Conservation (phyloP, 2,329 filamentous ascomycete species). For the Colletotrichum spaethianum region DNA sequence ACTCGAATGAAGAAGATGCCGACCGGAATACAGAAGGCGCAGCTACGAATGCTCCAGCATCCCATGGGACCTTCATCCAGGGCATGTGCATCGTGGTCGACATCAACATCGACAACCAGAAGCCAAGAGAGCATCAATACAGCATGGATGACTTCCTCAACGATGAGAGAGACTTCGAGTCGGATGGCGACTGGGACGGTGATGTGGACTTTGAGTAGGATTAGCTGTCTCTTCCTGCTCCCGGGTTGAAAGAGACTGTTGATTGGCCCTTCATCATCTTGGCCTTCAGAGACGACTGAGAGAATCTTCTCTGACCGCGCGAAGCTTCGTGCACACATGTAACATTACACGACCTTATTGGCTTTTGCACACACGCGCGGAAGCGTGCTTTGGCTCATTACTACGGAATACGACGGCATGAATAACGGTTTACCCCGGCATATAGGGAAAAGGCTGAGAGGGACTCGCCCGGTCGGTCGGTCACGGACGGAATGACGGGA, state of each 20-base stretch:
- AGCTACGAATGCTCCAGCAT: slow-evolving; percentile 13
- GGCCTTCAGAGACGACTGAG: neutral
- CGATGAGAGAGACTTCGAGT: slow-evolving; percentile 66
- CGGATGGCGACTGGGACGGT: slow-evolving; percentile 72
- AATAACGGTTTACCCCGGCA: neutral
- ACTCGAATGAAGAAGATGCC: slow-evolving; percentile 32
- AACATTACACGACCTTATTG: neutral
- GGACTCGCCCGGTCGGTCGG: slow-evolving; percentile 14
- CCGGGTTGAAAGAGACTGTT: neutral
- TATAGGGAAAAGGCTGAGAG: slow-evolving; percentile 14
- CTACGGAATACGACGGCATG: neutral
- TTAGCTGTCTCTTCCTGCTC: neutral
- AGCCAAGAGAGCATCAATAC: slow-evolving; percentile 77
- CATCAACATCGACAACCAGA: slow-evolving; percentile 82
- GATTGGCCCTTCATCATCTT: neutral
- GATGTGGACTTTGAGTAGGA: slow-evolving; percentile 66
- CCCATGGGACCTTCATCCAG: slow-evolving; percentile 64
- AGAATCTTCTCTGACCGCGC: neutral
- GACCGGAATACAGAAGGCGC: slow-evolving; percentile 39
- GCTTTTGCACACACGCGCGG: neutral
- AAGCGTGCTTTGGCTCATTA: neutral
- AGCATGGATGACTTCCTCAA: slow-evolving; percentile 81
- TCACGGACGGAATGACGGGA: neutral
- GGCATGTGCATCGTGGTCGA: slow-evolving; percentile 80
- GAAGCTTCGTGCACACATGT: neutral